A percentile compares a stretch with the other conserved stretches of the same genome.
phyloP scores from a whole-genome alignment of 129 eudicot genomes.

The Flaveria ramosissima region DNA sequence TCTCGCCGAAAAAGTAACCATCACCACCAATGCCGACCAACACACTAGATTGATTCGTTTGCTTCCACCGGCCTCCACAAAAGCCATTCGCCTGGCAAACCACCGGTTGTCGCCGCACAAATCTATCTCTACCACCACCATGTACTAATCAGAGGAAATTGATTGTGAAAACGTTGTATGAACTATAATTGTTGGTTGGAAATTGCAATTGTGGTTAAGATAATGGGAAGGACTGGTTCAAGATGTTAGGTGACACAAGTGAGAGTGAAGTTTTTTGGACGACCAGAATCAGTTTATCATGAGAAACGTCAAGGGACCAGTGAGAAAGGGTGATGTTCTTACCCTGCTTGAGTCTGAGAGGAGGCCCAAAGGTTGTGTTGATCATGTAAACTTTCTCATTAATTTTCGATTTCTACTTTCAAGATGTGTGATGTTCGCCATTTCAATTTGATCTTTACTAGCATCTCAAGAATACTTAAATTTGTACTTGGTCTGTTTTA shows the following conservation, averaged over 20 bases:
- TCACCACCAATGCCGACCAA: too few species aligned
- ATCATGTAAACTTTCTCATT: conserved; percentile 10
- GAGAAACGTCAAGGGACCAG: conserved; percentile 48
- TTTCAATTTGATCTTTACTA: neutral
- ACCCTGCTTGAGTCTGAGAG: conserved; percentile 50
- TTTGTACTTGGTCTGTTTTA: neutral
- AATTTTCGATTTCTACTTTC: neutral
- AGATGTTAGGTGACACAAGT: conserved; percentile 46
- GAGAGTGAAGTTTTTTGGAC: conserved; percentile 41
- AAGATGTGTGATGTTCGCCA: neutral
- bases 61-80: too few species aligned
- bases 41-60: too few species aligned
- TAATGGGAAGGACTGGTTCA: conserved; percentile 45
- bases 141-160: too few species aligned
- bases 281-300: conserved; percentile 43
- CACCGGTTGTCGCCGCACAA: too few species aligned
- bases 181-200: too few species aligned
- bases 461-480: neutral
- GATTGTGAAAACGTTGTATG: too few species aligned
- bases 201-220: conserved; percentile 41
- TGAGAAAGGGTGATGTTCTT: conserved; percentile 45
- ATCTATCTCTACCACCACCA: too few species aligned
- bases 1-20: too few species aligned
- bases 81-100: too few species aligned
- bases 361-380: conserved; percentile 43